phyloP scores from a whole-genome alignment of 768 basidiomycete species.

The Termitomyces sp. region DNA sequence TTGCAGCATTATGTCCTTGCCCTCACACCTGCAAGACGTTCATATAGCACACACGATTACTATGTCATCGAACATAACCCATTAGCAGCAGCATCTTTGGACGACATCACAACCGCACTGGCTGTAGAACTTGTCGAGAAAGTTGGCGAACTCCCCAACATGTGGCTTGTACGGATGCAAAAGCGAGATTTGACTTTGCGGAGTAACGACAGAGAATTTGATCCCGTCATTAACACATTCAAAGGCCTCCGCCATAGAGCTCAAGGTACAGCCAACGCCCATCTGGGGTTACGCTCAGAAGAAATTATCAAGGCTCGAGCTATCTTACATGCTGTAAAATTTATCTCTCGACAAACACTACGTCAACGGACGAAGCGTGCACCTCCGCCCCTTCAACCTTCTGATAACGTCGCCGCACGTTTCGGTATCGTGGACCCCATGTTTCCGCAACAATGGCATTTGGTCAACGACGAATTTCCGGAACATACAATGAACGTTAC shows the following conservation, averaged over 20 bases:
- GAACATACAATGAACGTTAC: slow-evolving; percentile 93
- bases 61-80: slow-evolving; percentile 70
- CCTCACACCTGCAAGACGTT: slow-evolving; percentile 39
- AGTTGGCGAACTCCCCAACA: slow-evolving; percentile 73
- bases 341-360: slow-evolving; percentile 57
- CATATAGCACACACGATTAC: slow-evolving; percentile 68
- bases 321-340: slow-evolving; percentile 51
- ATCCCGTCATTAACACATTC: slow-evolving; percentile 46
- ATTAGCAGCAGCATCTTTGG: slow-evolving; percentile 37
- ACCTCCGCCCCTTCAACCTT: slow-evolving; percentile 51
- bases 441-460: slow-evolving; percentile 64
- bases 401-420: slow-evolving; percentile 12
- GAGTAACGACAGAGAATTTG: slow-evolving; percentile 25
- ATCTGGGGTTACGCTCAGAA: slow-evolving; percentile 30
- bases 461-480: slow-evolving; percentile 39
- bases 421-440: slow-evolving; percentile 67
- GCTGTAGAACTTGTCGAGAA: slow-evolving; percentile 85
- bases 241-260: slow-evolving; percentile 34
- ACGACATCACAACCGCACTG: slow-evolving; percentile 60
- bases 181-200: slow-evolving; percentile 30
- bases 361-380: slow-evolving; percentile 72
- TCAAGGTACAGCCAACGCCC: slow-evolving; percentile 15
- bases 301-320: slow-evolving; percentile 32
- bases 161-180: slow-evolving; percentile 75
- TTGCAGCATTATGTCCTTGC: slow-evolving; percentile 24